Evolutionary conservation across 2,329 filamentous ascomycete genomes (phyloP).

Genomic region (Apiospora aurea): DNA sequence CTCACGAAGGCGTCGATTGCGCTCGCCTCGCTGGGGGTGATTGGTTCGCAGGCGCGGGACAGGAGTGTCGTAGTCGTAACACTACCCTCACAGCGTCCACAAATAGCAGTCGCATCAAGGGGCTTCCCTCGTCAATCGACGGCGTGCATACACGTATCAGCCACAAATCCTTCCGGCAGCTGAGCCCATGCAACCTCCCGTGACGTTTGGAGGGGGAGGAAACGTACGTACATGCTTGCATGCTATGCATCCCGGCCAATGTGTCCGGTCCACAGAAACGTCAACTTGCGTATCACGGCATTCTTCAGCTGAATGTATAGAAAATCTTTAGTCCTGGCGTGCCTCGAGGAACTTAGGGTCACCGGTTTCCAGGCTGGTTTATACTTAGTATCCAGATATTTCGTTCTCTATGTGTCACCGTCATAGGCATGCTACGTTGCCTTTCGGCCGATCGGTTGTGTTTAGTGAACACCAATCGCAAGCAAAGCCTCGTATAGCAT

Average conservation of each 20-base stretch:
- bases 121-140: background rate
- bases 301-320: background rate
- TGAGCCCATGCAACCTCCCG: background rate
- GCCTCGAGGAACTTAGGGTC: background rate
- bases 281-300: background rate
- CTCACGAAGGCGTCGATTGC: background rate
- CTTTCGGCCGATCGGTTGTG: background rate
- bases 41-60: background rate
- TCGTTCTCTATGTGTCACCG: background rate
- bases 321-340: background rate
- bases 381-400: background rate
- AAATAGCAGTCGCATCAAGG: background rate
- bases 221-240: background rate
- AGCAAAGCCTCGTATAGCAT: background rate
- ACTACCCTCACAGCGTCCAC: background rate
- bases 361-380: background rate
- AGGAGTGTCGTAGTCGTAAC: background rate
- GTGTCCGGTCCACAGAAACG: background rate
- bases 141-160: background rate
- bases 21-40: background rate
- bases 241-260: background rate
- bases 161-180: background rate
- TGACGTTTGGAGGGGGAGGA: background rate
- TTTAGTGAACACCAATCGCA: background rate
- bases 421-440: background rate